Percentiles rank a stretch among this genome's conserved stretches.
phyloP scores from a whole-genome alignment of 2,329 filamentous ascomycete genomes.

The Botryotinia convoluta region DNA sequence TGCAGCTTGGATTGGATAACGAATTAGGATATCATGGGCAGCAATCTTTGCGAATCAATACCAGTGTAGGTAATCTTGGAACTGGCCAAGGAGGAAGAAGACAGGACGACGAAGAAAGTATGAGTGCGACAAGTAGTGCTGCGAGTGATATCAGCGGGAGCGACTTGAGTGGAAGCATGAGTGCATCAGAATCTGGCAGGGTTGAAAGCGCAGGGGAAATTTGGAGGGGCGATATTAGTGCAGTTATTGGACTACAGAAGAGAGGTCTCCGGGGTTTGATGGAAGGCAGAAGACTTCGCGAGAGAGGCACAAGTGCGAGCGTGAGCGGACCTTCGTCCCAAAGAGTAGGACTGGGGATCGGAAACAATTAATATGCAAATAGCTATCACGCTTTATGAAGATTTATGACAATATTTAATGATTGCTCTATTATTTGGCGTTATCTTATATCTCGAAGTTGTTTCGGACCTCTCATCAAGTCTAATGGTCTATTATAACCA shows the following conservation, averaged over 20 bases:
- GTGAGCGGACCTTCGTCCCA: conserved; percentile 37
- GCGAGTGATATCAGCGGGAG: conserved; percentile 34
- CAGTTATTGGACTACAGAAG: conserved; percentile 94
- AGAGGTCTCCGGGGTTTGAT: conserved; percentile 86
- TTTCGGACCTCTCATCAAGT: neutral
- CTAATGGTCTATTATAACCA: neutral
- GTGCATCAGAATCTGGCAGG: conserved; percentile 41
- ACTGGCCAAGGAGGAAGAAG: conserved; percentile 36
- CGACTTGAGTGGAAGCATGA: conserved; percentile 37
- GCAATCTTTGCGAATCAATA: conserved; percentile 49
- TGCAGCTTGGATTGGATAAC: conserved; percentile 27
- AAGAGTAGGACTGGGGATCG: conserved; percentile 54
- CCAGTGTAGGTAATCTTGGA: conserved; percentile 43
- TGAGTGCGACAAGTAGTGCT: conserved; percentile 34
- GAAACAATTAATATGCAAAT: conserved; percentile 26
- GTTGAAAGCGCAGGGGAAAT: conserved; percentile 55
- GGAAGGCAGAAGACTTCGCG: conserved; percentile 85
- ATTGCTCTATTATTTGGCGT: conserved; percentile 15
- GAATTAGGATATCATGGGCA: conserved; percentile 27
- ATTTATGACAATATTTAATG: conserved; percentile 21
- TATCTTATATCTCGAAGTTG: conserved; percentile 5
- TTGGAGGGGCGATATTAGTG: conserved; percentile 79
- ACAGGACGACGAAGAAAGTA: conserved; percentile 39
- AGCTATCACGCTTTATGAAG: conserved; percentile 19
- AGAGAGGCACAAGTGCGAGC: conserved; percentile 55